Percentiles rank a stretch among this genome's conserved stretches.
phyloP scores from a whole-genome alignment of 805 yeast genomes.

The Ogataea henricii region DNA sequence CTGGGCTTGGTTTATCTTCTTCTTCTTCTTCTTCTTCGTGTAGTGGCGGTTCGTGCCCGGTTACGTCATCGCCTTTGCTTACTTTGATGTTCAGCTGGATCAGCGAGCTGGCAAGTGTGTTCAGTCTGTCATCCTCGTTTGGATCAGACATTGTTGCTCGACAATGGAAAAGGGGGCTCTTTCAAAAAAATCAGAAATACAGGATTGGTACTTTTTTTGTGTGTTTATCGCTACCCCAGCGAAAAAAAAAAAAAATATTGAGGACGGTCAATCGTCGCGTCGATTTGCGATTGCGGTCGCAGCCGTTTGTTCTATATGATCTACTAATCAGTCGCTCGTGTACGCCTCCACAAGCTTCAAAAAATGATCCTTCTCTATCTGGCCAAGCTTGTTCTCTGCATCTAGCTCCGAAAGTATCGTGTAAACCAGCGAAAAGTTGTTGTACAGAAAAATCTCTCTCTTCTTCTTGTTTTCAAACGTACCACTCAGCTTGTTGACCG shows the following conservation, averaged over 20 bases:
- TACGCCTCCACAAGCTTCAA: slow-evolving; percentile 25
- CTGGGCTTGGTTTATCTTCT: no score
- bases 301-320: no score
- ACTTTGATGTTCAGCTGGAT: slow-evolving; percentile 23
- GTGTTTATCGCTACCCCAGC: not conserved
- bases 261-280: slow-evolving; percentile 10
- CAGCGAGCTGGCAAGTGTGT: slow-evolving; percentile 18
- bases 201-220: no score
- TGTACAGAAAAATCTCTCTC: slow-evolving; percentile 71
- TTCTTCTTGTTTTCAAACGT: slow-evolving; percentile 45
- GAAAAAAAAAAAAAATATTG: not conserved
- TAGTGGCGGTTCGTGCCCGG: not conserved
- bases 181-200: no score
- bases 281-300: no score
- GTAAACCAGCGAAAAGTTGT: slow-evolving; percentile 65
- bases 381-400: slow-evolving; percentile 30
- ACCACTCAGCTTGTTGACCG: slow-evolving; percentile 68
- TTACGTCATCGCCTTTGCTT: slow-evolving; percentile 11
- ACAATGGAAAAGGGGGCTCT: not conserved
- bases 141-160: slow-evolving; percentile 4
- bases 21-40: slow-evolving; percentile 8
- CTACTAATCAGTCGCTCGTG: slow-evolving; percentile 2
- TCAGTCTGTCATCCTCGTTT: slow-evolving; percentile 6
- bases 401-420: slow-evolving; percentile 50
- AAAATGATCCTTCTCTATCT: slow-evolving; percentile 24